phyloP scores from a whole-genome alignment of 257 asterid species.

The Solanum gracilifrons region DNA sequence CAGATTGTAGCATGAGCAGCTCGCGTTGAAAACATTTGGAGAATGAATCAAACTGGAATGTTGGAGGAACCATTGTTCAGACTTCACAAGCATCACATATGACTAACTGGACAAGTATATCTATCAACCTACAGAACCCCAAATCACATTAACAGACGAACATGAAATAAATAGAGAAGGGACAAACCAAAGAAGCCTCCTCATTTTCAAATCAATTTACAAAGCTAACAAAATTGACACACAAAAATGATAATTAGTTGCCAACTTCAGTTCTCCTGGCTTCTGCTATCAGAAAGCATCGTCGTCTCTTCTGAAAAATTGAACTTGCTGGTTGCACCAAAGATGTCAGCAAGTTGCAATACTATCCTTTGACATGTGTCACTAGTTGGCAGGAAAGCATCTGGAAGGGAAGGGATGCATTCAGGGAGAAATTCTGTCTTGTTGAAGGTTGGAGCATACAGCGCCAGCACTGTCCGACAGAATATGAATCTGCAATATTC shows the following conservation, averaged over 20 bases:
- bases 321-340: conserved; percentile 55
- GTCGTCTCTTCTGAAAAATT: conserved; percentile 23
- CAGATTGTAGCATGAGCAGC: neutral
- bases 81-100: neutral
- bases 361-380: conserved; percentile 44
- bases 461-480: conserved; percentile 57
- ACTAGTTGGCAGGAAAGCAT: conserved; percentile 41
- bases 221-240: neutral
- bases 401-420: conserved; percentile 77
- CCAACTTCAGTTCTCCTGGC: neutral
- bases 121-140: neutral
- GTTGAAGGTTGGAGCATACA: conserved; percentile 35
- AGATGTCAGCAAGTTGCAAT: conserved; percentile 44
- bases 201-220: neutral
- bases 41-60: neutral
- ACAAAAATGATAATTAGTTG: neutral
- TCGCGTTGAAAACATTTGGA: neutral
- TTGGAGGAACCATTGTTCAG: neutral
- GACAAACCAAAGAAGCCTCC: neutral
- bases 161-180: neutral
- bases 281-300: conserved; percentile 11
- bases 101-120: neutral
- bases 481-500: conserved; percentile 64
- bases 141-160: neutral
- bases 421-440: conserved; percentile 62